phyloP scores from a whole-genome alignment of 2,329 filamentous ascomycete species.

The Ophidiomyces ophidiicola region DNA sequence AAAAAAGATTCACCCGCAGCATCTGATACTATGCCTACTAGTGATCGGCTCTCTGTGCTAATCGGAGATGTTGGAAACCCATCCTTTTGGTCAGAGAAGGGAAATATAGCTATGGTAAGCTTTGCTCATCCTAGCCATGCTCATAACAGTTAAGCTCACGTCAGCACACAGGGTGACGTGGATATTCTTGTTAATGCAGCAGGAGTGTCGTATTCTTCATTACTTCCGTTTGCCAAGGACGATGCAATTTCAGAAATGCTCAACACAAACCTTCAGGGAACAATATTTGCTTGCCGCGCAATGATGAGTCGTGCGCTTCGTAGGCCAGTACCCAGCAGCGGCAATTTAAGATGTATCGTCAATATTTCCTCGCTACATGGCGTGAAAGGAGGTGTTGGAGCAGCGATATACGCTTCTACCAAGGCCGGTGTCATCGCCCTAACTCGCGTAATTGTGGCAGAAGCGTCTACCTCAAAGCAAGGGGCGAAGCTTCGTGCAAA shows the following conservation, averaged over 20 bases:
- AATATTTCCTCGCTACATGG: constrained; percentile 71
- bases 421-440: constrained; percentile 67
- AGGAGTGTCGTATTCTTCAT: constrained; percentile 53
- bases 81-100: constrained; percentile 22
- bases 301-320: constrained; percentile 26
- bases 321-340: constrained; percentile 18
- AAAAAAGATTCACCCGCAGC: neutral
- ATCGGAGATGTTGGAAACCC: constrained; percentile 27
- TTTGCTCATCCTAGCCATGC: neutral
- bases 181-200: constrained; percentile 68
- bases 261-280: constrained; percentile 53
- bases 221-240: constrained; percentile 47
- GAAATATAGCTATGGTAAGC: constrained; percentile 31
- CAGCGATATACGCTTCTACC: constrained; percentile 61
- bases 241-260: constrained; percentile 47
- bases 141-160: neutral
- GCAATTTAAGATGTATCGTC: constrained; percentile 57
- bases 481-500: constrained; percentile 63
- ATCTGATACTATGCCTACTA: neutral
- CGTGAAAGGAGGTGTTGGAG: constrained; percentile 54
- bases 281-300: constrained; percentile 30
- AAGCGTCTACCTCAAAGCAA: constrained; percentile 42
- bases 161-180: constrained; percentile 24
- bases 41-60: constrained; percentile 16
- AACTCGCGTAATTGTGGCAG: constrained; percentile 27